Evolutionary conservation across 257 asterid species (phyloP).

Genomic region (Ballota nigra): DNA sequence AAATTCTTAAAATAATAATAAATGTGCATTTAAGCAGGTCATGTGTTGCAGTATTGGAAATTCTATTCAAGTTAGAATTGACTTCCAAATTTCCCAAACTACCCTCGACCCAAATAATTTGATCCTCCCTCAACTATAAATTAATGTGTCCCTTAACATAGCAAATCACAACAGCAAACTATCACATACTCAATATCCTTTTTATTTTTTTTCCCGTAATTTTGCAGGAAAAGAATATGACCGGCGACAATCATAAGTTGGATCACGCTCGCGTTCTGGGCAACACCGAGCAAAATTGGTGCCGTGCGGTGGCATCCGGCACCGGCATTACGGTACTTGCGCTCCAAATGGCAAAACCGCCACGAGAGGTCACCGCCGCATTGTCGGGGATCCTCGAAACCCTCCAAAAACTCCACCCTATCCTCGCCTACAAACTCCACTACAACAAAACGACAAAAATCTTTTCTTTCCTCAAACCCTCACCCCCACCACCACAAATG

Average conservation of each 20-base stretch:
- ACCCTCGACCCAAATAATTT: slow-evolving; percentile 2
- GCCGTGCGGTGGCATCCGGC: slow-evolving; percentile 63
- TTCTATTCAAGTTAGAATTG: not conserved
- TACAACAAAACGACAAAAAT: slow-evolving; percentile 41
- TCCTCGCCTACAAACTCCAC: slow-evolving; percentile 51
- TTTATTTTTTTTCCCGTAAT: no score
- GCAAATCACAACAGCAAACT: not conserved
- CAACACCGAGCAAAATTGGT: slow-evolving; percentile 67
- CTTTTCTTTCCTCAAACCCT: slow-evolving; percentile 38
- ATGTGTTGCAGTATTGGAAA: not conserved
- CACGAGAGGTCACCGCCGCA: slow-evolving; percentile 21
- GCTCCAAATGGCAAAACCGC: slow-evolving; percentile 34
- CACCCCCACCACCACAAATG: slow-evolving; percentile 19
- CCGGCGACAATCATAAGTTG: not conserved
- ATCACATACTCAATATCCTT: no score
- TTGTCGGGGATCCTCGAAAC: slow-evolving; percentile 29
- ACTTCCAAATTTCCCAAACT: not conserved
- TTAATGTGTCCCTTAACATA: not conserved
- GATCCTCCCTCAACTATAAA: slow-evolving; percentile 6
- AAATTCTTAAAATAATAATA: no score
- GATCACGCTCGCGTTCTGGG: slow-evolving; percentile 26
- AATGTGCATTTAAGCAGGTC: not conserved
- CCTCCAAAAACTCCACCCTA: slow-evolving; percentile 51
- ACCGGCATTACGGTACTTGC: slow-evolving; percentile 65
- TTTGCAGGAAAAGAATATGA: slow-evolving; percentile 10